Conservation (phyloP, 805 yeast genomes). For the Saccharomyces kudriavzevii region DNA sequence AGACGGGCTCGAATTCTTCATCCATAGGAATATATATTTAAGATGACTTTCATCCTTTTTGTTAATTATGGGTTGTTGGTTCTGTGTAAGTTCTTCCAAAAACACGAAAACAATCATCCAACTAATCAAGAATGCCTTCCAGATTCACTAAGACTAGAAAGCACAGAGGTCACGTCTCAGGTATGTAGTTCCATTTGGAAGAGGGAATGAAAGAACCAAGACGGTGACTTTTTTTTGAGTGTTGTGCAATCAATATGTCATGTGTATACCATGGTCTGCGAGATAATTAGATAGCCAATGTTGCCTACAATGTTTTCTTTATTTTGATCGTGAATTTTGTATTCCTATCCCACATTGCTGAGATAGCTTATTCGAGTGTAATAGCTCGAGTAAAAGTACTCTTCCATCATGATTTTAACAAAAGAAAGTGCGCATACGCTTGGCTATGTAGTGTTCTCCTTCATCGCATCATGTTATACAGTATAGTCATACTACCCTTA, state of each 20-base stretch:
- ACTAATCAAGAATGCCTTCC: constrained; percentile 74
- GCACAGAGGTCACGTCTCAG: constrained; percentile 99
- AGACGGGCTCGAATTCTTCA: background rate
- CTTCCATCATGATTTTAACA: background rate
- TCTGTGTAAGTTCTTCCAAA: background rate
- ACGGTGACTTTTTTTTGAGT: constrained; percentile 22
- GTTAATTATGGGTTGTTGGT: background rate
- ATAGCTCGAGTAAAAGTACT: background rate
- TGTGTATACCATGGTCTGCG: background rate
- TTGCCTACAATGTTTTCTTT: background rate
- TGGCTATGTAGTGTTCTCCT: background rate
- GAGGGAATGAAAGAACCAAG: constrained; percentile 38
- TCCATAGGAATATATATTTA: background rate
- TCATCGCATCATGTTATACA: background rate
- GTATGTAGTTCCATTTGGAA: constrained; percentile 51
- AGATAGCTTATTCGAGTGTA: background rate
- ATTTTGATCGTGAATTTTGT: background rate
- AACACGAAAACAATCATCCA: background rate
- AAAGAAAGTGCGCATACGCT: background rate
- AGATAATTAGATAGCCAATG: background rate
- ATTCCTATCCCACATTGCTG: background rate
- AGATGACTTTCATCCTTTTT: background rate
- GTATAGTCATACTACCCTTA: background rate
- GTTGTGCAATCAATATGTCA: background rate
- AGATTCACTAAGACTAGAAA: constrained; percentile 99